A percentile compares a stretch with the other conserved stretches of the same genome.
Conservation (phyloP, 2,329 filamentous ascomycete genomes). For the Talaromyces rugulosus region DNA sequence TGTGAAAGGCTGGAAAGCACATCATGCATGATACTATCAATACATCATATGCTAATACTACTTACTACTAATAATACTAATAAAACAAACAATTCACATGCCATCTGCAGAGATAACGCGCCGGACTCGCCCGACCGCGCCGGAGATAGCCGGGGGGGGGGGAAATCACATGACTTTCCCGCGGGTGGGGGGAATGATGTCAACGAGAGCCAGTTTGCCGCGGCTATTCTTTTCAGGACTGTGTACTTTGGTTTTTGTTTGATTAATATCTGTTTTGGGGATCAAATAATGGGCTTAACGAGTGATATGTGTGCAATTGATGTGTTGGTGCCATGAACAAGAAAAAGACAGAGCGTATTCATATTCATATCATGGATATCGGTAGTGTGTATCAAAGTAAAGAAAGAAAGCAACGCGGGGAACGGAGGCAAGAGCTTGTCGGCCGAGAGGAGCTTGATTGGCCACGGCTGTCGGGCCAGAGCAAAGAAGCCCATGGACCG, state of each 20-base stretch:
- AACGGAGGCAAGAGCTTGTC: not conserved
- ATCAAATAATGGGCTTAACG: not conserved
- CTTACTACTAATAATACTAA: not conserved
- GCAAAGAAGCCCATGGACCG: slow-evolving; percentile 16
- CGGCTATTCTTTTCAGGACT: slow-evolving; percentile 1
- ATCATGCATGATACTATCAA: not conserved
- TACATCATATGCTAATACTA: not conserved
- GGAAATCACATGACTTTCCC: slow-evolving; percentile 14
- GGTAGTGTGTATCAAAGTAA: too few species aligned
- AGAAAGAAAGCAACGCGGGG: not conserved
- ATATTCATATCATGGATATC: too few species aligned
- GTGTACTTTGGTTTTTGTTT: not conserved
- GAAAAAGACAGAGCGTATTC: too few species aligned
- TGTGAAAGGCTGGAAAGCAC: not conserved
- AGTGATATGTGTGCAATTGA: too few species aligned
- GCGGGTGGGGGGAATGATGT: slow-evolving; percentile 5
- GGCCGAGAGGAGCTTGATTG: slow-evolving; percentile 6
- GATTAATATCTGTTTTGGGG: too few species aligned
- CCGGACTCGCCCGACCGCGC: not conserved
- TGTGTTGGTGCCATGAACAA: too few species aligned
- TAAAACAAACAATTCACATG: slow-evolving; percentile 4
- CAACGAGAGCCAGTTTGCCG: slow-evolving; percentile 6
- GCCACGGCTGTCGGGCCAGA: not conserved
- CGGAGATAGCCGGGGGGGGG: not conserved
- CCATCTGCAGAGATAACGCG: not conserved